A percentile compares a stretch with the other conserved stretches of the same genome.
Evolutionary conservation across 768 basidiomycete species (phyloP).

Genomic region (Lactarius hengduanensis): DNA sequence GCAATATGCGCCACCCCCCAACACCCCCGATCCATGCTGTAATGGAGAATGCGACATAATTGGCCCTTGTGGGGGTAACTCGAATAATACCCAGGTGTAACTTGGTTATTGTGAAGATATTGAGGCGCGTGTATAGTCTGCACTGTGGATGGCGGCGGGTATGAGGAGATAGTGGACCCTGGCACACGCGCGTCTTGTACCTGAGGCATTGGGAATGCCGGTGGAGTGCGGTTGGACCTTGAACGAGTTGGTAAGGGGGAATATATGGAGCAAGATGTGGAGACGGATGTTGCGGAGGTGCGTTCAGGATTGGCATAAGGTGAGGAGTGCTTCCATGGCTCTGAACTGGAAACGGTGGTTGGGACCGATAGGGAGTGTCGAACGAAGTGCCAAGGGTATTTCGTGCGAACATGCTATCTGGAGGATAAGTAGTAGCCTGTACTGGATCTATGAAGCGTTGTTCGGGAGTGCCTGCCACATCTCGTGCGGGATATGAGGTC

Average conservation of each 20-base stretch:
- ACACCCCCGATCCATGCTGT: not conserved
- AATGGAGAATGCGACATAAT: not conserved
- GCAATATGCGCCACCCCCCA: not conserved
- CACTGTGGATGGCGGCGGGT: not conserved
- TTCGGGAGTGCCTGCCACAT: too few species aligned
- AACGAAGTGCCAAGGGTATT: not conserved
- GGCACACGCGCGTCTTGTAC: not conserved
- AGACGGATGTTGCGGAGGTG: not conserved
- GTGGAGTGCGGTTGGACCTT: not conserved
- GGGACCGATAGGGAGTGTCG: not conserved
- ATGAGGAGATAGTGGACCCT: not conserved
- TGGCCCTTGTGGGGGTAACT: not conserved
- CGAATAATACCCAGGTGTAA: not conserved
- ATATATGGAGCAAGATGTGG: too few species aligned
- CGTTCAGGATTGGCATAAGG: not conserved
- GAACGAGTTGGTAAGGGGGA: not conserved
- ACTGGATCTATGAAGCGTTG: too few species aligned
- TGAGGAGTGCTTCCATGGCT: too few species aligned
- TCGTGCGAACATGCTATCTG: not conserved
- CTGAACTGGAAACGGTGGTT: not conserved
- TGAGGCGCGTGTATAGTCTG: not conserved
- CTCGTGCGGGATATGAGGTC: too few species aligned
- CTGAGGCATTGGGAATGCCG: not conserved
- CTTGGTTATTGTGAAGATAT: not conserved
- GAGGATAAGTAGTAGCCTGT: too few species aligned